Evolutionary conservation across 148 eudicot species (phyloP), one percentile per base, ranked within the genome.

Genomic region (Chenopodium quinoa): DNA sequence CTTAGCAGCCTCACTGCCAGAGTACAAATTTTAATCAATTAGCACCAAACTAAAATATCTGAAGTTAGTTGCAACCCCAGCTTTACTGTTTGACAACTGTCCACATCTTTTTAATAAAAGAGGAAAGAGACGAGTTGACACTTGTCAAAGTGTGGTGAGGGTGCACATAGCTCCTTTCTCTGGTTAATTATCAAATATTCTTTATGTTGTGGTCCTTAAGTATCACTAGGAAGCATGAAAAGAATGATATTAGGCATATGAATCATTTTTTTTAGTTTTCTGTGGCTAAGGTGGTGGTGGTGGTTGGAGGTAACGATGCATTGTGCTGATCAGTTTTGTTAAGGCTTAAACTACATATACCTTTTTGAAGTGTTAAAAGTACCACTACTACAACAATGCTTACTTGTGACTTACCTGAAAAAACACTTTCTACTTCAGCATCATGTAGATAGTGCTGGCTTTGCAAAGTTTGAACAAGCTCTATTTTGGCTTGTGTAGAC

Each of bases 371-470:
- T 70, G 44, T 70, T 56, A 1, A 20, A 20, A 19, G 32, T 56
- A 8, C 14, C 14, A 50, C 25, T 66, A 19, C 67, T 56, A 37
- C 7, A 47, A 75, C 34, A 22, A 27, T 25, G 47, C 66, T 31
- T 25, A 16, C 60, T 37, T 73, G 27, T 14, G 17, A 25, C 58
- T 4, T 9, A n/a, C n/a, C 8, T 46, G 37, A 46, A 1, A 65
- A 65, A 40, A 5, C 31, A 48, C 23, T 78, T 78, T 66, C 56
- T 48, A 44, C 46, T 25, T 27, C 80, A 67, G 25, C 65, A 79
- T 34, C 32, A 32, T 37, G 22, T 23, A 71, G 17, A 60, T 76
- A 34, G 22, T 34, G 68, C 54, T 2, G 54, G 54, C 54, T 50
- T 40, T 40, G 8, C 44, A 40, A 40, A 40, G 44, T 40, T 40